phyloP scores from a whole-genome alignment of 305 asterid genomes.

The Euphrasia arctica region DNA sequence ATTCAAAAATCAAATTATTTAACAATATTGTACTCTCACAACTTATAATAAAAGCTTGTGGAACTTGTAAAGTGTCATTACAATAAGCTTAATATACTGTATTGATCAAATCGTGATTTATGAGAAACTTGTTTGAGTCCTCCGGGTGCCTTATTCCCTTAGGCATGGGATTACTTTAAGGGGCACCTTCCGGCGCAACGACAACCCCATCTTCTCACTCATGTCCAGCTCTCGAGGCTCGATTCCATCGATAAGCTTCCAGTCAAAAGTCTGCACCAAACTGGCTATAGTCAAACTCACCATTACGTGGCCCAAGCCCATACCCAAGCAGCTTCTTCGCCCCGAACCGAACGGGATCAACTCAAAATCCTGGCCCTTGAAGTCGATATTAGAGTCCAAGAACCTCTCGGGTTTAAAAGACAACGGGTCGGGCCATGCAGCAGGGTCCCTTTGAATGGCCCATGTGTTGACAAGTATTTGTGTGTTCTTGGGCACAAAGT shows the following conservation, averaged over 20 bases:
- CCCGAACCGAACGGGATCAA: constrained; percentile 16
- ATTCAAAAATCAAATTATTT: no score
- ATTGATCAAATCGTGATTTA: no score
- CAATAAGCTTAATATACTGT: no score
- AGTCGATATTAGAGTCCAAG: constrained; percentile 6
- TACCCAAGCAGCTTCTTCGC: constrained; percentile 2
- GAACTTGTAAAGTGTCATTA: no score
- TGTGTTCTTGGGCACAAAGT: constrained; percentile 11
- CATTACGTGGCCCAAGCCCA: constrained; percentile 1
- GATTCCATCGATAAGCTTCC: constrained; percentile 3
- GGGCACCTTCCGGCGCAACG: constrained; percentile 11
- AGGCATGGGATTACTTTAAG: not conserved
- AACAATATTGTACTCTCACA: no score
- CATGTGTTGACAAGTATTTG: constrained; percentile 14
- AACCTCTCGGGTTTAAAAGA: constrained; percentile 10
- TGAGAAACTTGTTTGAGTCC: no score
- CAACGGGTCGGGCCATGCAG: constrained; percentile 8
- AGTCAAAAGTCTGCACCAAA: constrained; percentile 8
- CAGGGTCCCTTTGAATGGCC: constrained; percentile 10
- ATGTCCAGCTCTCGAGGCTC: not conserved
- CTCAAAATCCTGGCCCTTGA: constrained; percentile 5
- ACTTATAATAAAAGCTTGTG: no score
- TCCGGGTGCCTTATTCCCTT: not conserved
- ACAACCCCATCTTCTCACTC: constrained; percentile 1
- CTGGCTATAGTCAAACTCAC: constrained; percentile 4